phyloP scores from a whole-genome alignment of 2,329 filamentous ascomycete species.

The Ascocoryne sarcoides region DNA sequence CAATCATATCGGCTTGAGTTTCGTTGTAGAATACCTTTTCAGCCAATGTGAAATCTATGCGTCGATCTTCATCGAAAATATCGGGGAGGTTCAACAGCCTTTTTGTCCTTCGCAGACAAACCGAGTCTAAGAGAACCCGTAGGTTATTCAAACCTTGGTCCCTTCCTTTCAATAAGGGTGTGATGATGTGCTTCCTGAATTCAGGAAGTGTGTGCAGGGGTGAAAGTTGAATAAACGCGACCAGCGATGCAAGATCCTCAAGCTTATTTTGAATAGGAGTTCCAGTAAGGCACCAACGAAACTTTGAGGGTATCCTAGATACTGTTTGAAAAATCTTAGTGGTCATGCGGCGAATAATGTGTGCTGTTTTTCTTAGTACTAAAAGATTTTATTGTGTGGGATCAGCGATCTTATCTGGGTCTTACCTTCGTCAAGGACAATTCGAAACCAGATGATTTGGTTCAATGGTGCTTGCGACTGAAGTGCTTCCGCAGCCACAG shows the following conservation, averaged over 20 bases:
- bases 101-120: conserved; percentile 36
- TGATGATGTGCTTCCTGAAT: conserved; percentile 18
- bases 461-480: conserved; percentile 24
- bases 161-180: conserved; percentile 21
- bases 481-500: conserved; percentile 31
- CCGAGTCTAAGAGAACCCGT: conserved; percentile 29
- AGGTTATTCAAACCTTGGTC: conserved; percentile 21
- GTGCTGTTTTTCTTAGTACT: conserved; percentile 30
- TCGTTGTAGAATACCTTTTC: conserved; percentile 17
- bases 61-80: conserved; percentile 16
- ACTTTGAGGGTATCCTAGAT: conserved; percentile 33
- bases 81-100: conserved; percentile 32
- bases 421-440: conserved; percentile 39
- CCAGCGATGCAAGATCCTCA: conserved; percentile 25
- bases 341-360: conserved; percentile 39
- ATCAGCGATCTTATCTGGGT: background rate
- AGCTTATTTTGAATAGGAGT: conserved; percentile 28
- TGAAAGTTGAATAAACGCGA: conserved; percentile 17
- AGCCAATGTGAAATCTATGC: conserved; percentile 28
- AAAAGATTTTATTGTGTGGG: background rate
- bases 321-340: conserved; percentile 38
- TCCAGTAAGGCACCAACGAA: conserved; percentile 29
- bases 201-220: conserved; percentile 7
- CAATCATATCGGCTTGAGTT: no score
- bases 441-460: conserved; percentile 33